Percentiles rank a stretch among this genome's conserved stretches.
Evolutionary conservation across 257 asterid genomes (phyloP).

Genomic region (Fraxinus pennsylvanica): DNA sequence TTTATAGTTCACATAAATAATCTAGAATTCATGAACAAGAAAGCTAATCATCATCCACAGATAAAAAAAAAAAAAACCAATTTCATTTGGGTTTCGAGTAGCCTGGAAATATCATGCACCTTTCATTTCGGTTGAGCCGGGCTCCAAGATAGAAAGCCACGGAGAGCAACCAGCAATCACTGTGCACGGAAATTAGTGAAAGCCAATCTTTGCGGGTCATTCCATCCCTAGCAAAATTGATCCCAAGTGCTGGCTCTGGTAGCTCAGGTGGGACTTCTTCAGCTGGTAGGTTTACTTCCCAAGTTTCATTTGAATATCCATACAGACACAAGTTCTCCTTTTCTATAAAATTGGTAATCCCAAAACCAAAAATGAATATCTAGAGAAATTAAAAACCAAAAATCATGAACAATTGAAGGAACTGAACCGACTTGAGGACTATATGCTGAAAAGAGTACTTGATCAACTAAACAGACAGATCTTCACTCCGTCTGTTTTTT

Average conservation of each 20-base stretch:
- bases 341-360: conserved; percentile 43
- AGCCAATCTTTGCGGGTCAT: conserved; percentile 91
- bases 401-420: conserved; percentile 7
- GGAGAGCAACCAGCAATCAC: conserved; percentile 95
- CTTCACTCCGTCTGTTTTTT: neutral
- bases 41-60: conserved; percentile 18
- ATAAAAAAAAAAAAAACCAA: neutral
- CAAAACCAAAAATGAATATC: conserved; percentile 18
- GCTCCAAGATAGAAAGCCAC: conserved; percentile 92
- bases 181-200: conserved; percentile 85
- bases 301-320: conserved; percentile 81
- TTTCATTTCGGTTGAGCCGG: conserved; percentile 77
- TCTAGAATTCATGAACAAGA: conserved; percentile 1
- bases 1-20: neutral
- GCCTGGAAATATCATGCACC: conserved; percentile 38
- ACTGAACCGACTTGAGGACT: neutral
- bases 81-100: neutral
- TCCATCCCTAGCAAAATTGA: conserved; percentile 94
- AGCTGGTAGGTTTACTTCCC: conserved; percentile 95
- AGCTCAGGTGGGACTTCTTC: conserved; percentile 98
- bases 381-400: conserved; percentile 2
- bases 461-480: neutral
- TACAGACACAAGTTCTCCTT: conserved; percentile 91
- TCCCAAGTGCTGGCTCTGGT: conserved; percentile 95
- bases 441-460: neutral